These are phyloP conservation scores for Hypoxylon crocopeplum DNA, from an alignment of 495 filamentous ascomycete genomes.

Conservation along the genomic window DNA sequence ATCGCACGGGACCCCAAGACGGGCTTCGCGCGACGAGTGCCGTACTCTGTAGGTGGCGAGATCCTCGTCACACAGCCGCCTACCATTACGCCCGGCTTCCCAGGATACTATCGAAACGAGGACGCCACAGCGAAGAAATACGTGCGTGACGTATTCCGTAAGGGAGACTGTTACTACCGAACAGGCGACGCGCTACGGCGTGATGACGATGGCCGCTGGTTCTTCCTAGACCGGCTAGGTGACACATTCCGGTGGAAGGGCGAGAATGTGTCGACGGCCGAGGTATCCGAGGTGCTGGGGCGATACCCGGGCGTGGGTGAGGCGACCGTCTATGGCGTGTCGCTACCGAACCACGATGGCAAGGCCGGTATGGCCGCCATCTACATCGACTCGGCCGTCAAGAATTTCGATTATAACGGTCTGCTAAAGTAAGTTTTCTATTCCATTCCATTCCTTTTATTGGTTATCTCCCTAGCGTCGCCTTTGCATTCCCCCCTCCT, in stretches of 20 bases:
- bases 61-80: slow-evolving; percentile 71
- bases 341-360: slow-evolving; percentile 73
- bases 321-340: slow-evolving; percentile 81
- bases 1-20: slow-evolving; percentile 69
- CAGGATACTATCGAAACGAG: slow-evolving; percentile 73
- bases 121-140: slow-evolving; percentile 74
- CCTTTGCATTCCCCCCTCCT: not conserved
- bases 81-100: slow-evolving; percentile 57
- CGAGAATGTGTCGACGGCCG: slow-evolving; percentile 82
- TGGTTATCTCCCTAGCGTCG: no score
- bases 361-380: slow-evolving; percentile 73
- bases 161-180: slow-evolving; percentile 78
- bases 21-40: slow-evolving; percentile 66
- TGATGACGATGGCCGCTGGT: slow-evolving; percentile 74
- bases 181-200: slow-evolving; percentile 75
- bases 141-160: slow-evolving; percentile 71
- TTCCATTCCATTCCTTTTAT: not conserved
- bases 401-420: slow-evolving; percentile 59
- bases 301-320: slow-evolving; percentile 70
- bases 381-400: slow-evolving; percentile 50
- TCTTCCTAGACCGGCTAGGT: slow-evolving; percentile 76
- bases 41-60: slow-evolving; percentile 75
- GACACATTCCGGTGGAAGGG: slow-evolving; percentile 87
- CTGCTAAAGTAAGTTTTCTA: slow-evolving; percentile 53
- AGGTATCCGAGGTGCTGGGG: slow-evolving; percentile 74